Conservation (phyloP, 73 alveolate genomes). For the Tetrahymena elliotti region DNA sequence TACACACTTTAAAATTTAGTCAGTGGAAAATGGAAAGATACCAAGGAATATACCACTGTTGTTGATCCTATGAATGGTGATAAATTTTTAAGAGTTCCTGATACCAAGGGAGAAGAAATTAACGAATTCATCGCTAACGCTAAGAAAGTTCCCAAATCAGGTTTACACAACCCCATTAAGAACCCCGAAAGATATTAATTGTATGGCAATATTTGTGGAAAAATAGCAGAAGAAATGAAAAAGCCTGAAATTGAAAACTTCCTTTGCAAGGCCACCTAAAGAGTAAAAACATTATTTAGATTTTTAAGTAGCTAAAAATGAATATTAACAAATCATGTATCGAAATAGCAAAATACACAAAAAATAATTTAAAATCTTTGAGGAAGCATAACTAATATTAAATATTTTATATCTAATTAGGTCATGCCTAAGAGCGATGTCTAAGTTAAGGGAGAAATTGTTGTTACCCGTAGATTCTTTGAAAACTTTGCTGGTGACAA, state of each 20-base stretch:
- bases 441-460: conserved; percentile 56
- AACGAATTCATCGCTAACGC: conserved; percentile 34
- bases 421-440: conserved; percentile 46
- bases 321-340: background rate
- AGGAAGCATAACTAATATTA: background rate
- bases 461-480: conserved; percentile 64
- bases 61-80: conserved; percentile 67
- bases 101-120: conserved; percentile 38
- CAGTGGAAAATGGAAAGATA: conserved; percentile 57
- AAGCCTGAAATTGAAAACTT: conserved; percentile 54
- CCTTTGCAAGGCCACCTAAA: conserved; percentile 47
- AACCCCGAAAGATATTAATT: conserved; percentile 68
- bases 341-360: no score
- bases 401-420: background rate
- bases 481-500: conserved; percentile 73
- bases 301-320: background rate
- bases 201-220: conserved; percentile 62
- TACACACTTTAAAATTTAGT: conserved; percentile 45
- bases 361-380: no score
- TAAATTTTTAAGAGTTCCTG: conserved; percentile 38
- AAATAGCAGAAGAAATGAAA: conserved; percentile 46
- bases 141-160: conserved; percentile 43
- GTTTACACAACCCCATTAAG: conserved; percentile 72
- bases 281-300: conserved; percentile 1
- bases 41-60: conserved; percentile 25